Base-by-base conservation (phyloP, 805 yeast species). In the Cyberlindnera euphorbiae region DNA sequence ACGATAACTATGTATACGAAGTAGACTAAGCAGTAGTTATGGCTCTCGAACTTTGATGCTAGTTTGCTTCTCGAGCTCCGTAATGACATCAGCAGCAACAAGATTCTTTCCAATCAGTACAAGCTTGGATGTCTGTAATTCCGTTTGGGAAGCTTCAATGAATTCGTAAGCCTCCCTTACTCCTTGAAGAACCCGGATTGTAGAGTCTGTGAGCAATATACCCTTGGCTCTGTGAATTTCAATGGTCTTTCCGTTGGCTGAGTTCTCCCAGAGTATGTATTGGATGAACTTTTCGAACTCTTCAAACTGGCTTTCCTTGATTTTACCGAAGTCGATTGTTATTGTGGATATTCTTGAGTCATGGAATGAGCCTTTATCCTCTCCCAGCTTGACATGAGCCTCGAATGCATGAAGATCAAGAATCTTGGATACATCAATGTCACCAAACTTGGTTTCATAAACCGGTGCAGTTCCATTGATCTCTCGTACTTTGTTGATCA, bases 141-240 rank as follows among this genome's bases (percentile, higher is more conserved):
- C 69, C 5, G 68, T 64, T 29, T 56, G 49, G 5, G 50, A 49
- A 4, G 66, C 65, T 11, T 73, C 77, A 4, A 80, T 68, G 3
- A 86, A 66, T 44, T 93, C 98, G 59, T 87, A 93, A 0, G 95
- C 87, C 37, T 88, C 93, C 41, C 97, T 69, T 0, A 93, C 98
- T 10, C 95, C 97, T 57, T 93, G 98, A 9, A 93, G 62, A 0
- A 46, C 47, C 11, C 42, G 42, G 8, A 50, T 55, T 5, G 56
- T 47, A 2, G 54, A 56, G 7, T 58, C 53, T n/a, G 49, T 42
- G 3, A 79, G 70, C 7, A 88, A 45, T 8, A 85, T 58, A 1
- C 96, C 97, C 55, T 93, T 93, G 2, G 82, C 64, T 44, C 97
- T 64, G 48, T 88, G 96, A 3, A 93, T 69, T 43, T 87, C 96